phyloP scores from a whole-genome alignment of 2,329 filamentous ascomycete genomes.

The Botrytis hyacinthi region DNA sequence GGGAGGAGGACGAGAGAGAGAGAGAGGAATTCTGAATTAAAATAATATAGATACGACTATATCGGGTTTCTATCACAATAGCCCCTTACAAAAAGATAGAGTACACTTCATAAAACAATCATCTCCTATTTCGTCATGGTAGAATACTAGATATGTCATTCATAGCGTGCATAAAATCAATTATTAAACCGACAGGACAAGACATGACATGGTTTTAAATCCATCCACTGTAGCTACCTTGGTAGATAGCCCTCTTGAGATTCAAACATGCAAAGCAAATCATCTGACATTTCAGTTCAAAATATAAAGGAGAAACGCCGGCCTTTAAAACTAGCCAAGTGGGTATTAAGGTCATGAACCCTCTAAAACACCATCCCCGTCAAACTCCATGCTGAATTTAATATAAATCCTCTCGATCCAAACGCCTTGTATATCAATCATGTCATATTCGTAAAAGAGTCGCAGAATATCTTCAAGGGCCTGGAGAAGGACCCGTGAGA shows the following conservation, averaged over 20 bases:
- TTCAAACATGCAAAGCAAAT: not conserved
- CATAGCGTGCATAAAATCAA: not conserved
- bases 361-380: conserved; percentile 4
- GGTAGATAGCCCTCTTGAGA: not conserved
- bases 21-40: not conserved
- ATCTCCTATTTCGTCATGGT: not conserved
- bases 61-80: not conserved
- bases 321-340: not conserved
- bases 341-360: conserved; percentile 2
- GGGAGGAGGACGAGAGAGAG: not conserved
- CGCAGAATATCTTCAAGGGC: not conserved
- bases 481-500: not conserved
- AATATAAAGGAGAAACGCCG: conserved; percentile 3
- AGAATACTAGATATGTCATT: not conserved
- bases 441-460: conserved; percentile 17
- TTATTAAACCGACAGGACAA: not conserved
- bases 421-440: conserved; percentile 10
- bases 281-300: not conserved
- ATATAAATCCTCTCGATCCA: not conserved
- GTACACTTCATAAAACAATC: not conserved
- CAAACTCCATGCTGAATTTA: conserved; percentile 15
- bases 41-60: no score
- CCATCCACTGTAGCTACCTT: not conserved
- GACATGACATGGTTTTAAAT: not conserved
- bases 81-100: not conserved